These are phyloP conservation scores for Aquilaria sinensis DNA, from an alignment of 345 rosid genomes.

Conservation along the genomic window DNA sequence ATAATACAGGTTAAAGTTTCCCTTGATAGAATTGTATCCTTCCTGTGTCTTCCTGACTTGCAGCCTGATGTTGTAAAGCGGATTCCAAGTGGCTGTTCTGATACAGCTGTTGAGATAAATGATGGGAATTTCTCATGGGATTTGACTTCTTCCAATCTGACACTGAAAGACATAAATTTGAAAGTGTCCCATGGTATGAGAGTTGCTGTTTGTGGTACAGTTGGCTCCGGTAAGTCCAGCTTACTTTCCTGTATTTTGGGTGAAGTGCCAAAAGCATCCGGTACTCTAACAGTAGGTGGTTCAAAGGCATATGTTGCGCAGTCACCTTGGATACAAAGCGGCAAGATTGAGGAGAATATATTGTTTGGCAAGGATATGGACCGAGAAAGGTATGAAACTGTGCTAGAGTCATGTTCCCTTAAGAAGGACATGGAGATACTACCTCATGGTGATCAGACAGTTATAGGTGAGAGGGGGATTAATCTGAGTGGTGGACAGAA, in stretches of 20 bases:
- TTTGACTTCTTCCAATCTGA: conserved; percentile 29
- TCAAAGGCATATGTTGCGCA: conserved; percentile 75
- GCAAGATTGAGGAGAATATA: conserved; percentile 76
- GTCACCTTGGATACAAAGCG: conserved; percentile 88
- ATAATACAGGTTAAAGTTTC: conserved; percentile 64
- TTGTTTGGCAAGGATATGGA: conserved; percentile 77
- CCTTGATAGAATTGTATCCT: conserved; percentile 57
- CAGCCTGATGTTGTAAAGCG: conserved; percentile 41
- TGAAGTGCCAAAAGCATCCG: conserved; percentile 62
- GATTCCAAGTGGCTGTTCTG: conserved; percentile 38
- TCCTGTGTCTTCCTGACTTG: conserved; percentile 48
- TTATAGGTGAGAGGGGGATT: conserved; percentile 85
- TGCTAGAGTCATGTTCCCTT: conserved; percentile 68
- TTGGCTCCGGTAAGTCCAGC: conserved; percentile 82
- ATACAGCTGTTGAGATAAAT: conserved; percentile 36
- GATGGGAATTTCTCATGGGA: conserved; percentile 64
- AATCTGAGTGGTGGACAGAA: conserved; percentile 91
- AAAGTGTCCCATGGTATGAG: conserved; percentile 50
- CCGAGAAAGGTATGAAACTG: conserved; percentile 44
- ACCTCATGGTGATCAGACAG: conserved; percentile 71
- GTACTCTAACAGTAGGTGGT: conserved; percentile 55
- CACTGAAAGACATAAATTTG: conserved; percentile 46
- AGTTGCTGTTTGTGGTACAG: conserved; percentile 75
- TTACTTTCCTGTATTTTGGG: conserved; percentile 65
- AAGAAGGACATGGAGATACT: conserved; percentile 67